These are phyloP conservation scores for Tardiomyces depauwii DNA, from an alignment of 1,139 yeast species.

Conservation along the genomic window DNA sequence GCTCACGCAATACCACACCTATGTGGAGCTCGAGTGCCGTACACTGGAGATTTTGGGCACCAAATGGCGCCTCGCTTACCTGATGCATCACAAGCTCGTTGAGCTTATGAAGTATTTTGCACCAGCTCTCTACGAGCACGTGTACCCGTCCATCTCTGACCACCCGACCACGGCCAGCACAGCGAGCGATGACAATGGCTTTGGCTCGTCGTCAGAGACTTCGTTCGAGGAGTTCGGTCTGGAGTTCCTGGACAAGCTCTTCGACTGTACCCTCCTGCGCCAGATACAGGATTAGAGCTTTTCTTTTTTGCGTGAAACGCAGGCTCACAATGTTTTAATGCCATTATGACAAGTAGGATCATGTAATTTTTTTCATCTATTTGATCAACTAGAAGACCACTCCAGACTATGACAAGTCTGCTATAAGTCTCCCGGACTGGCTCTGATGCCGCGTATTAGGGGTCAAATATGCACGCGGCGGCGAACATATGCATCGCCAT, in stretches of 20 bases:
- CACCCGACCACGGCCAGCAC: not conserved
- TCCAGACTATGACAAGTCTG: no score
- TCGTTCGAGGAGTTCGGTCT: not conserved
- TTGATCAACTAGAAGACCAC: not conserved
- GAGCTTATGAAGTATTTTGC: not conserved
- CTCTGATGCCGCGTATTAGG: no score
- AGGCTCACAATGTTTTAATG: no score
- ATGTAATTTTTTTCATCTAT: no score
- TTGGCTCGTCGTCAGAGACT: not conserved
- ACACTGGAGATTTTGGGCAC: not conserved
- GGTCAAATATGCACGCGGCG: no score
- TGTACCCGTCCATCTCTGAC: not conserved
- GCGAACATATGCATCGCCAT: no score
- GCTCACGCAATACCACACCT: not conserved
- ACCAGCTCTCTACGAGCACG: not conserved
- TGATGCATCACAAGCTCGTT: not conserved
- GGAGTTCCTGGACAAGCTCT: not conserved
- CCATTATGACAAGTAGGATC: no score
- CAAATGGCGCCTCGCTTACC: not conserved
- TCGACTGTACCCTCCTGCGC: not conserved
- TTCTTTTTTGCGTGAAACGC: no score
- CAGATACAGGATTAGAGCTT: not conserved
- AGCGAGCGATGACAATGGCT: not conserved
- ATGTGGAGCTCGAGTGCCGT: not conserved
- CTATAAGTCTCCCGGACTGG: no score